Conservation (phyloP, 2,329 filamentous ascomycete genomes). For the Erysiphe pulchra region DNA sequence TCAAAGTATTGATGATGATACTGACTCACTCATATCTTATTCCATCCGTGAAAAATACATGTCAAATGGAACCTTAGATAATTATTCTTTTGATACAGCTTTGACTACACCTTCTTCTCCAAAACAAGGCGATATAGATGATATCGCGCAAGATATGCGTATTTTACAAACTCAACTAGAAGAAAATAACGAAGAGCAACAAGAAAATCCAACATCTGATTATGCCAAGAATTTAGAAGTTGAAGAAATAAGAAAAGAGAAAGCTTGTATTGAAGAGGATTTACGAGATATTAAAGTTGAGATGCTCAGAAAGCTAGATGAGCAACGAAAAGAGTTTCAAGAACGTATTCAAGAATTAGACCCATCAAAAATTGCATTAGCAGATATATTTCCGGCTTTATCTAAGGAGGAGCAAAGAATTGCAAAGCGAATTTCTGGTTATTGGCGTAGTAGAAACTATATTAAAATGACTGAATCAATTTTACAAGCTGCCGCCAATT, state of each 20-base stretch:
- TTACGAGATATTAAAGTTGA: constrained; percentile 57
- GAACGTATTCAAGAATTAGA: constrained; percentile 57
- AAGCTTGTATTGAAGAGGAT: constrained; percentile 60
- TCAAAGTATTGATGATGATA: constrained; percentile 67
- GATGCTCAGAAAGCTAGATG: constrained; percentile 64
- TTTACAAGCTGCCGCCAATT: constrained; percentile 57
- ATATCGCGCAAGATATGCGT: constrained; percentile 44
- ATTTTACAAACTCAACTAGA: constrained; percentile 67
- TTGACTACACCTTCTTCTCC: constrained; percentile 90
- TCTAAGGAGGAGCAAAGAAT: constrained; percentile 46
- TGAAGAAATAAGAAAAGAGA: constrained; percentile 63
- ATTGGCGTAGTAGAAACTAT: constrained; percentile 68
- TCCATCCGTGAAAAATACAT: constrained; percentile 82
- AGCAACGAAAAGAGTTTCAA: constrained; percentile 67
- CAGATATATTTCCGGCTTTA: constrained; percentile 19
- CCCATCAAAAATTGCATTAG: constrained; percentile 27
- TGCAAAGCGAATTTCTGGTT: constrained; percentile 38
- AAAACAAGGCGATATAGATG: constrained; percentile 48
- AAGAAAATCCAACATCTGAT: constrained; percentile 48
- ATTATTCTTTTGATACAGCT: constrained; percentile 82
- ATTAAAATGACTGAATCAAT: constrained; percentile 86
- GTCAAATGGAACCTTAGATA: constrained; percentile 83
- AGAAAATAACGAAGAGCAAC: constrained; percentile 60
- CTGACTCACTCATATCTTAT: constrained; percentile 72
- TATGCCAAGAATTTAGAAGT: constrained; percentile 54